Evolutionary conservation across 257 asterid genomes (phyloP).

Genomic region (Coffea canephora): DNA sequence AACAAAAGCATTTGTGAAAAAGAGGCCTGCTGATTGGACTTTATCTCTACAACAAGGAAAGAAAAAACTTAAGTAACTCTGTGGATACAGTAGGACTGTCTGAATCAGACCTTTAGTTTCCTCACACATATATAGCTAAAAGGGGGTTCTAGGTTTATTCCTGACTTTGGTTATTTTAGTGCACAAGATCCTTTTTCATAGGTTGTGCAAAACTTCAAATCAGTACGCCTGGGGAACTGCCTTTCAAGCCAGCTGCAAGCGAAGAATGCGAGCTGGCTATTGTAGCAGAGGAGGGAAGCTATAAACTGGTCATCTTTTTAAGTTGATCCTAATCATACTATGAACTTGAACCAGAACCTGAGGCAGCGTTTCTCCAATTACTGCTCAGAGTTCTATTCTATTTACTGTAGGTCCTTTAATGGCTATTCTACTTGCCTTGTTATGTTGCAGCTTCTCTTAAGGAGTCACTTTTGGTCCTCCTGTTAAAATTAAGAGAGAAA

Average conservation of each 20-base stretch:
- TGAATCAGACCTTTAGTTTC: background rate
- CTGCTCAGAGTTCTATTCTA: background rate
- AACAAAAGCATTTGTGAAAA: slow-evolving; percentile 59
- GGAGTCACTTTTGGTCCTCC: background rate
- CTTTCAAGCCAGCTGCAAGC: background rate
- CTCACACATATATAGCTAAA: background rate
- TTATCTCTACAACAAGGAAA: slow-evolving; percentile 23
- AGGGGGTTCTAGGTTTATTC: background rate
- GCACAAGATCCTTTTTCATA: background rate
- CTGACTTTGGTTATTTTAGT: background rate
- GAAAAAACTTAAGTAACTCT: slow-evolving; percentile 38
- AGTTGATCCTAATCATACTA: background rate
- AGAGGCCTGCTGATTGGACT: slow-evolving; percentile 39
- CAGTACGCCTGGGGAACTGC: background rate
- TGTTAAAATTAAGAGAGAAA: background rate
- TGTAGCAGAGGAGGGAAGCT: background rate
- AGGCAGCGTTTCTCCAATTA: background rate
- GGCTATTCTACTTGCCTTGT: background rate
- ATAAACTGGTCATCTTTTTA: background rate
- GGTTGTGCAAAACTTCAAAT: background rate
- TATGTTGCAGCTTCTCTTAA: background rate
- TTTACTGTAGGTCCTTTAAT: background rate
- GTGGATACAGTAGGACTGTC: background rate
- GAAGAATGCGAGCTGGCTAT: background rate
- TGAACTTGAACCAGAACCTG: background rate